A percentile compares a stretch with the other conserved stretches of the same genome.
Evolutionary conservation across 1,139 yeast species (phyloP).

Genomic region (Hemisphaericaspora lyxosophila): DNA sequence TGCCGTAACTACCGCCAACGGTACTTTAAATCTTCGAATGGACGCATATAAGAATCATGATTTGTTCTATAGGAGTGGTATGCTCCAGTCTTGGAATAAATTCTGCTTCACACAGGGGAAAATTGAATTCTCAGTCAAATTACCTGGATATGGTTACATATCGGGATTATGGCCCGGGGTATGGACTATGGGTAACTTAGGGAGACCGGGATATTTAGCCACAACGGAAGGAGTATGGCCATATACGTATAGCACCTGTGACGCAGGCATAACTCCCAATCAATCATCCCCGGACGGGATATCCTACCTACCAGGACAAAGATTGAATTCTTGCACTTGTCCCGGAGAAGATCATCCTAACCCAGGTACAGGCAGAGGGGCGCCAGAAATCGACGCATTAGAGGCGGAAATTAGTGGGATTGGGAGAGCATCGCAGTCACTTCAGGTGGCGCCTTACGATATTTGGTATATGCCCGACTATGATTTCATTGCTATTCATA

Average conservation of each 20-base stretch:
- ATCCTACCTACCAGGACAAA: slow-evolving; percentile 75
- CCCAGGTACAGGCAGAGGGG: slow-evolving; percentile 77
- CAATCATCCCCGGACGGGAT: slow-evolving; percentile 82
- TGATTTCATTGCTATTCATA: slow-evolving; percentile 63
- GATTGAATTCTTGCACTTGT: slow-evolving; percentile 68
- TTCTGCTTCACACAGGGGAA: slow-evolving; percentile 77
- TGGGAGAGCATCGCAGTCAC: slow-evolving; percentile 78
- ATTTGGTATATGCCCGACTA: slow-evolving; percentile 85
- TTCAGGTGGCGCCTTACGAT: slow-evolving; percentile 82
- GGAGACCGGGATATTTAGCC: slow-evolving; percentile 78
- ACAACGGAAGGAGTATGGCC: slow-evolving; percentile 90
- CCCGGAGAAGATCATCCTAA: slow-evolving; percentile 77
- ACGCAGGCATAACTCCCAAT: slow-evolving; percentile 87
- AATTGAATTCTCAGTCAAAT: slow-evolving; percentile 64
- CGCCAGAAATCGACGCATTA: slow-evolving; percentile 82
- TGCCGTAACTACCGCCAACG: slow-evolving; percentile 67
- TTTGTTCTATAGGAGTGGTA: slow-evolving; percentile 76
- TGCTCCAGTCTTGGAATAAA: slow-evolving; percentile 84
- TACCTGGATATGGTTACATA: slow-evolving; percentile 71
- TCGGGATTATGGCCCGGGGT: slow-evolving; percentile 88
- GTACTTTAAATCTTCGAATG: slow-evolving; percentile 60
- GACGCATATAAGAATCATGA: slow-evolving; percentile 74
- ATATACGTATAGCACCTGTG: slow-evolving; percentile 76
- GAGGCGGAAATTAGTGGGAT: slow-evolving; percentile 68
- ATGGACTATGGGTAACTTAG: slow-evolving; percentile 86